Evolutionary conservation across 805 yeast species (phyloP), one percentile per base, ranked within the genome.

Genomic region (Schwanniomyces vanrijiae): DNA sequence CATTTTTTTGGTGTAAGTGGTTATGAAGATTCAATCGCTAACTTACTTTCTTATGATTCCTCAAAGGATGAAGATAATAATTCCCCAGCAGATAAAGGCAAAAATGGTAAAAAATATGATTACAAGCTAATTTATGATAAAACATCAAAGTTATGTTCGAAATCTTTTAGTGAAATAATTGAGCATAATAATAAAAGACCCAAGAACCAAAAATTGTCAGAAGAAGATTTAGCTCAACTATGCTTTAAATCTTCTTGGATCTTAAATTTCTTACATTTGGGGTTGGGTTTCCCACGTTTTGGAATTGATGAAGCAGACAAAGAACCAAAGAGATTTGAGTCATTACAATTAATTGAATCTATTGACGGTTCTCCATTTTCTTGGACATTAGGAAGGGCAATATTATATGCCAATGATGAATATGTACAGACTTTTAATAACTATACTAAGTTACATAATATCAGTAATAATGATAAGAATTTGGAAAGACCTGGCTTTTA

Each of bases 241-340:
- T 84, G 90, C 56, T 84, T 84, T 66, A 81, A 79, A 54, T 71
- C 86, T 0, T 71, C 81, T 2, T 84, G 86, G 80, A 67, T 83
- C 14, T 62, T 81, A 24, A 77, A 75, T 52, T 71, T 84, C 18
- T 63, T 83, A 25, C 87, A 83, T 55, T 67, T 79, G 25, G 87
- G 87, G 0, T 62, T 82, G 14, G 86, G 86, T 1, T 79, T 83
- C 55, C 82, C 84, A 11, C 60, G 81, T 42, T 69, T 71, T 50
- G 81, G 78, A 0, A 68, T 72, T 19, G 80, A 74, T 50, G 35
- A 14, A 5, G 11, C 35, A 7, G 58, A 65, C 46, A 50, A 37
- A 10, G 54, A 47, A 14, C 53, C 49, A 28, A 55, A 55, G 13
- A 52, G 55, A 25, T 61, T 60, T 53, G 65, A 69, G 26, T 65